phyloP scores from a whole-genome alignment of 176 grass and related monocot genomes.

The Musa acuminata region DNA sequence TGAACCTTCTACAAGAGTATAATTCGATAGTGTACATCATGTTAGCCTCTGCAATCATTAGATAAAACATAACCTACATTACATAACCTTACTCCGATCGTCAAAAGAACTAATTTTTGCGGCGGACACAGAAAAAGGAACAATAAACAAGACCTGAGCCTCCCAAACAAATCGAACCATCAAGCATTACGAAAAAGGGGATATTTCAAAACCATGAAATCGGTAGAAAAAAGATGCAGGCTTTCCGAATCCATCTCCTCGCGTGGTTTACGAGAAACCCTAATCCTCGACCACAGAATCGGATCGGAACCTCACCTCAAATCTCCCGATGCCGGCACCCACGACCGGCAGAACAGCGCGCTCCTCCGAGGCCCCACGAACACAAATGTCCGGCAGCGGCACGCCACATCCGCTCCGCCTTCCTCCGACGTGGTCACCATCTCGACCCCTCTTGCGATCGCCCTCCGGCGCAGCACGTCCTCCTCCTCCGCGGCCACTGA shows the following conservation, averaged over 20 bases:
- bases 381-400: constrained; percentile 37
- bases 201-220: background rate
- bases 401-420: background rate
- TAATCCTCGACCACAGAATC: background rate
- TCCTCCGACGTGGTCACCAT: constrained; percentile 35
- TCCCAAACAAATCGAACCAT: no score
- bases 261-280: background rate
- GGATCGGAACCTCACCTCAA: constrained; percentile 49
- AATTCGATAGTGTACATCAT: no score
- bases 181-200: no score
- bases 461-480: constrained; percentile 31
- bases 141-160: no score
- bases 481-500: constrained; percentile 29
- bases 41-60: no score
- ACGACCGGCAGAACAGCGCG: constrained; percentile 75
- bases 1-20: no score
- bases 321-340: constrained; percentile 38
- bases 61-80: no score
- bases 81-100: no score
- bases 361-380: constrained; percentile 60
- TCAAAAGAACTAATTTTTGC: no score
- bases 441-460: constrained; percentile 13
- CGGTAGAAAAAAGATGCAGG: no score
- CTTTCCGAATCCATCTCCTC: background rate
- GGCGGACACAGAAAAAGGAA: no score